These are phyloP conservation scores for Camelina hispida DNA, from an alignment of 345 rosid species.

Conservation along the genomic window DNA sequence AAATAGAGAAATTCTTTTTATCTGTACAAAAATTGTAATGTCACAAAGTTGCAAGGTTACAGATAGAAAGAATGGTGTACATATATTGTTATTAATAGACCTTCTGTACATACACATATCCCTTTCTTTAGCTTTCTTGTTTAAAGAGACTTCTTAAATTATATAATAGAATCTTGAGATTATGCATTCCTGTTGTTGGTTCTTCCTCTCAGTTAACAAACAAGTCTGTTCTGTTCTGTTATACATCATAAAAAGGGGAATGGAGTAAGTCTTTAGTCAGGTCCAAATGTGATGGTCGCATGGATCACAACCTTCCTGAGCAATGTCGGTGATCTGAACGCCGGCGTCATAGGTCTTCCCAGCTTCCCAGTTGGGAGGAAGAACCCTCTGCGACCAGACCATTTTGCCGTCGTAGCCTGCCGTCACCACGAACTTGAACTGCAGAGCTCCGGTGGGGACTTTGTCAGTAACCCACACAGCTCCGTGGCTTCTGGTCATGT, in stretches of 20 bases:
- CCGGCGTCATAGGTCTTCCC: constrained; percentile 74
- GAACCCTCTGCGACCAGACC: constrained; percentile 75
- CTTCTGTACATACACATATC: constrained; percentile 30
- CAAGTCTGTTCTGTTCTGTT: not conserved
- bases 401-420: constrained; percentile 87
- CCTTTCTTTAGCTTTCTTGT: constrained; percentile 9
- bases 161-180: not conserved
- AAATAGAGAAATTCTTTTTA: not conserved
- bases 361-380: constrained; percentile 74
- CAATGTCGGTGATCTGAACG: constrained; percentile 77
- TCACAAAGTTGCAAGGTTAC: constrained; percentile 20
- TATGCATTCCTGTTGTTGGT: not conserved
- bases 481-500: constrained; percentile 71
- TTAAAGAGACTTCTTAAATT: not conserved
- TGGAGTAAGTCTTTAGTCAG: not conserved
- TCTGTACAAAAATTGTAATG: not conserved
- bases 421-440: constrained; percentile 78
- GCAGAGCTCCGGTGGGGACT: constrained; percentile 75
- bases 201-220: constrained; percentile 2
- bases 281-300: constrained; percentile 68
- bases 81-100: constrained; percentile 19
- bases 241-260: not conserved
- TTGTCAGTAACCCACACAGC: constrained; percentile 81
- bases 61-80: constrained; percentile 34
- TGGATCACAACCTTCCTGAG: constrained; percentile 79